These are phyloP conservation scores for Phellopilus nigrolimitatus DNA, from an alignment of 1,284 basidiomycete species.

Conservation along the genomic window DNA sequence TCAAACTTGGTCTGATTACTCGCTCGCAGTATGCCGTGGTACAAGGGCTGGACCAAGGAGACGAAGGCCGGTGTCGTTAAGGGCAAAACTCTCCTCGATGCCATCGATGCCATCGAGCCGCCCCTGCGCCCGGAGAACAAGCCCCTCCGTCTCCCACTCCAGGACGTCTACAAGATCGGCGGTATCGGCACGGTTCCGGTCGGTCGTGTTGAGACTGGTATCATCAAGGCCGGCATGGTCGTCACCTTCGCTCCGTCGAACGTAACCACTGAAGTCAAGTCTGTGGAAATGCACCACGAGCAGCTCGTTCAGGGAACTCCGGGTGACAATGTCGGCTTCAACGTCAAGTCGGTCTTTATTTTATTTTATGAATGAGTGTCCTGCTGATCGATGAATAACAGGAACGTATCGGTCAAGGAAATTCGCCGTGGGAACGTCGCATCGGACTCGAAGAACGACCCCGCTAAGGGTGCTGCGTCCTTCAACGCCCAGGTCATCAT, in stretches of 20 bases:
- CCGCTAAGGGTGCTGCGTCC: conserved; percentile 97
- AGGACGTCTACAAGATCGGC: conserved; percentile 99
- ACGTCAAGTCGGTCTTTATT: conserved; percentile 71
- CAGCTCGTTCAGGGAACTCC: conserved; percentile 93
- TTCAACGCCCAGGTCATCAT: conserved; percentile 99
- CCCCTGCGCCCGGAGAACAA: conserved; percentile 96
- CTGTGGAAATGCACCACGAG: conserved; percentile 99
- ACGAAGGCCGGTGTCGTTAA: conserved; percentile 89
- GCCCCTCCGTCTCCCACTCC: conserved; percentile 99
- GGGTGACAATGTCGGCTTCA: conserved; percentile 99
- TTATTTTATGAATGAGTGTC: neutral
- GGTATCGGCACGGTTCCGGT: conserved; percentile 99
- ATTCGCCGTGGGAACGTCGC: conserved; percentile 99
- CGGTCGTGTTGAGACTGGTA: conserved; percentile 99
- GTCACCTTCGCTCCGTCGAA: conserved; percentile 95
- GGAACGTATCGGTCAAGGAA: conserved; percentile 99
- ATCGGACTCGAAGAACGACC: conserved; percentile 99
- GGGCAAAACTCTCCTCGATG: conserved; percentile 99
- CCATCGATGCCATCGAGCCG: conserved; percentile 99
- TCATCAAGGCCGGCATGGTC: conserved; percentile 99
- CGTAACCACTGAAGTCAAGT: conserved; percentile 99
- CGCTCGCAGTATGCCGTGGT: conserved; percentile 89
- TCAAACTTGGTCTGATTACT: conserved; percentile 20
- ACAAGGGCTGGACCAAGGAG: conserved; percentile 99
- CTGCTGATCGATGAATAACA: conserved; percentile 36